Evolutionary conservation across 1,284 basidiomycete genomes (phyloP), one percentile per base, ranked within the genome.

Genomic region (Cryptococcus floricola): DNA sequence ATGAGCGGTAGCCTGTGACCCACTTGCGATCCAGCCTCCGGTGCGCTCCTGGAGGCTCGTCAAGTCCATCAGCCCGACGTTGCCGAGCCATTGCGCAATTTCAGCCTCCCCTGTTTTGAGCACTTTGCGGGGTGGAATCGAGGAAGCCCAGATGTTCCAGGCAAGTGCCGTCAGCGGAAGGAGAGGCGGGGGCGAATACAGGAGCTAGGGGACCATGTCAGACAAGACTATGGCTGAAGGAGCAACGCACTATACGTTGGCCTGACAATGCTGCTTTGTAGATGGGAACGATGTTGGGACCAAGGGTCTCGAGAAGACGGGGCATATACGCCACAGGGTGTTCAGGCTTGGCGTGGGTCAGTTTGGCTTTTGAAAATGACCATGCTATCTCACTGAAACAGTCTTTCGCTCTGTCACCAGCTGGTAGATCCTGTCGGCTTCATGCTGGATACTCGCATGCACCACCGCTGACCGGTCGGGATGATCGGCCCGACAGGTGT

Each of bases 1-100:
- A 13, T 45, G 13, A 16, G 16, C 39, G 13, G 18, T 16, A 25
- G 16, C n/a, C 43, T 19, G n/a, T 14, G 19, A 66, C 73, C 59
- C 48, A 75, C 73, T 74, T 1, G 67, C 73, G 27, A 75, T 56
- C 73, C 73, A 75, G 18, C 68, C 67, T 13, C 70, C 68, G 14
- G 53, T 41, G 4, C 68, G 52, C 18, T 50, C 53, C 56, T 70
- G 69, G 25, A 75, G 50, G 0, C 47, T 52, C 16, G 61, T 61
- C 1, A 74, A 52, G 39, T 73, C 69, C 73, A 75, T 75, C 13
- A 75, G 55, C 0, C 73, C 73, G 0, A 73, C 60, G 45, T 74
- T 70, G 0, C 73, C 73, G 1, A 75, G 54, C 68, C 68, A 71
- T 12, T 50, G 45, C 2, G 58, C 61, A 0, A 57, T 34, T 14